Conservation (phyloP, 371 early-diverging fungal species). For the Apophysomyces elegans region DNA sequence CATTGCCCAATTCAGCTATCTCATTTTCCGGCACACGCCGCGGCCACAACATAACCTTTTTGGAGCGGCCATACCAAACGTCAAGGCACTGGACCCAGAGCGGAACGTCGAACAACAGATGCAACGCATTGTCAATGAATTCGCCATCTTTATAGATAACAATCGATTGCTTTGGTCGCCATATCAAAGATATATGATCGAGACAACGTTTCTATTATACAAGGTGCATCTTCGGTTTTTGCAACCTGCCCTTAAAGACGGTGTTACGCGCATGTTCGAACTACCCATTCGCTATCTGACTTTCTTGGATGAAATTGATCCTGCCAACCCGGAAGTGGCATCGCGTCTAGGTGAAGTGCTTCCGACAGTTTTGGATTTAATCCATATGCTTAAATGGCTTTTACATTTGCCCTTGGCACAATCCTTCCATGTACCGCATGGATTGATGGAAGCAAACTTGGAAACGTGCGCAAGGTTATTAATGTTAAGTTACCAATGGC, state of each 20-base stretch:
- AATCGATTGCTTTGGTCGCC: slow-evolving; percentile 43
- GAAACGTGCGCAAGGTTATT: background rate
- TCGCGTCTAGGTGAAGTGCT: background rate
- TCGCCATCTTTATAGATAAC: slow-evolving; percentile 46
- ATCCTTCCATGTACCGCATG: background rate
- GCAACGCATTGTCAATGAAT: slow-evolving; percentile 19
- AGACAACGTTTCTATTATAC: slow-evolving; percentile 27
- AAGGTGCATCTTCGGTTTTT: slow-evolving; percentile 32
- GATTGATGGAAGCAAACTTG: slow-evolving; percentile 2
- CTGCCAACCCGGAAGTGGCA: background rate
- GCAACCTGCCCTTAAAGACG: slow-evolving; percentile 7
- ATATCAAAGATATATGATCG: slow-evolving; percentile 30
- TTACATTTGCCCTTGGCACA: background rate
- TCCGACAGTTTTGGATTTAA: background rate
- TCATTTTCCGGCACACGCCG: slow-evolving; percentile 26
- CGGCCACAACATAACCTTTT: slow-evolving; percentile 32
- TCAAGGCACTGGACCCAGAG: background rate
- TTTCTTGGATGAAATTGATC: background rate
- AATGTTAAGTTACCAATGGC: background rate
- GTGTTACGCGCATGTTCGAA: background rate
- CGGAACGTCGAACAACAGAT: background rate
- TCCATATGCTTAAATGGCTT: background rate
- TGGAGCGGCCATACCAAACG: background rate
- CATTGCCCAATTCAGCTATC: slow-evolving; percentile 26
- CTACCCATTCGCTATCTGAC: background rate